Evolutionary conservation across 2,329 filamentous ascomycete species (phyloP).

Genomic region (Sporothrix variecibatus): DNA sequence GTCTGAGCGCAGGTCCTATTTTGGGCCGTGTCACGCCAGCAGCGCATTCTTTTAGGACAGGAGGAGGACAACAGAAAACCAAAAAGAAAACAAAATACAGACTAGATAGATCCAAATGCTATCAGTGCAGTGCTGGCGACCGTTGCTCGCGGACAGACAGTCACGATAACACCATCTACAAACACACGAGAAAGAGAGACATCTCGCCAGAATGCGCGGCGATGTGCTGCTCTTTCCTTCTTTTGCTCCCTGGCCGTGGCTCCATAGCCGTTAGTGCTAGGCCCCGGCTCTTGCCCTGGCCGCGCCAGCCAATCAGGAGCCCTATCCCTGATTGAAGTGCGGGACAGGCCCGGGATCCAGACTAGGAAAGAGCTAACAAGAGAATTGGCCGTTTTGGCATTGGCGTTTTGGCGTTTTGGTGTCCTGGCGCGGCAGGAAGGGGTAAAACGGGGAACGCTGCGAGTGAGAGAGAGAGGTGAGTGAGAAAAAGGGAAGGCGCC

Average conservation of each 20-base stretch:
- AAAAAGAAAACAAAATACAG: background rate
- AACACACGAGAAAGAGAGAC: background rate
- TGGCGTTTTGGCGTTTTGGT: background rate
- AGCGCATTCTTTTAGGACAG: background rate
- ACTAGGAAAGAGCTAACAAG: slow-evolving; percentile 24
- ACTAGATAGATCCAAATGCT: background rate
- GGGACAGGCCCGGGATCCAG: slow-evolving; percentile 24
- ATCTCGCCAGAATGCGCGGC: slow-evolving; percentile 1
- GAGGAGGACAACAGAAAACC: no score
- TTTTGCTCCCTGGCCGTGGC: background rate
- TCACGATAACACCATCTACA: background rate
- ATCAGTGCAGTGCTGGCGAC: background rate
- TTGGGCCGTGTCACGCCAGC: background rate
- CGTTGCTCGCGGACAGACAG: background rate
- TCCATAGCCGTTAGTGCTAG: slow-evolving; percentile 9
- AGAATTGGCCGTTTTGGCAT: background rate
- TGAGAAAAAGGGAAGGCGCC: slow-evolving; percentile 4
- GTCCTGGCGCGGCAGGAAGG: background rate
- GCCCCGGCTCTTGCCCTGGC: slow-evolving; percentile 13
- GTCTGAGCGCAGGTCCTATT: slow-evolving; percentile 17
- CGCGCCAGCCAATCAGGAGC: slow-evolving; percentile 28
- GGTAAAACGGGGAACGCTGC: background rate
- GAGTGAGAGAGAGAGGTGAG: background rate
- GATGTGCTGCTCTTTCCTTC: background rate
- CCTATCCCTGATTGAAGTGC: slow-evolving; percentile 31